Evolutionary conservation across 345 rosid genomes (phyloP).

Genomic region (Lepidium africanum): DNA sequence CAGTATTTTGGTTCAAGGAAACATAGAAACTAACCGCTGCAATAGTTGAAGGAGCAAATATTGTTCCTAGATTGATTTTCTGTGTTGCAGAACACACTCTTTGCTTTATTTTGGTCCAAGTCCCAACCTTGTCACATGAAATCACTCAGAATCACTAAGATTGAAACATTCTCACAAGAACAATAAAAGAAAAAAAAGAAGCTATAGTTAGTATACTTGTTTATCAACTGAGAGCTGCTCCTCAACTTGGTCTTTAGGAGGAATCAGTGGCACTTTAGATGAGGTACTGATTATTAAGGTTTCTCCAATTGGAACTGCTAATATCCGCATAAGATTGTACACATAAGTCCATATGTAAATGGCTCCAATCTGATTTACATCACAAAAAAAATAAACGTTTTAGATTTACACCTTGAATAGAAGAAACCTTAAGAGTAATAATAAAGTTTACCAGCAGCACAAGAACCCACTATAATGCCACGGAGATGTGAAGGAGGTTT

Average conservation of each 20-base stretch:
- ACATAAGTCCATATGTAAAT: constrained; percentile 55
- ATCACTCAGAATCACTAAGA: constrained; percentile 4
- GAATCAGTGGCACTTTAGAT: constrained; percentile 28
- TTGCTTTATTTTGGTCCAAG: constrained; percentile 23
- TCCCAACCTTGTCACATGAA: constrained; percentile 25
- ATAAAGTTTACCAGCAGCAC: constrained; percentile 18
- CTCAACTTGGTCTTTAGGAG: constrained; percentile 16
- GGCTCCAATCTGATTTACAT: constrained; percentile 46
- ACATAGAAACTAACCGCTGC: constrained; percentile 41
- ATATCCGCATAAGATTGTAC: constrained; percentile 41
- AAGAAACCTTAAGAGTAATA: neutral
- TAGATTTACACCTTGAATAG: neutral
- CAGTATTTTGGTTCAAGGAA: neutral
- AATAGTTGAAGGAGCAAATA: constrained; percentile 54
- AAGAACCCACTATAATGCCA: constrained; percentile 25
- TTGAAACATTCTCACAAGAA: neutral
- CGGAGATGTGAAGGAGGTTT: constrained; percentile 39
- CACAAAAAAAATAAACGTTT: neutral
- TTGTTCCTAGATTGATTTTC: constrained; percentile 34
- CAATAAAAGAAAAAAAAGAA: neutral
- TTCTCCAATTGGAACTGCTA: constrained; percentile 19
- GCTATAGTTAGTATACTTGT: no score
- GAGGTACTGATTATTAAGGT: constrained; percentile 3
- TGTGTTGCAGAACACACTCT: constrained; percentile 5
- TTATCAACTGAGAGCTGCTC: constrained; percentile 13